These are phyloP conservation scores for Ophiobolus disseminans DNA, from an alignment of 2,329 filamentous ascomycete species.

Conservation along the genomic window DNA sequence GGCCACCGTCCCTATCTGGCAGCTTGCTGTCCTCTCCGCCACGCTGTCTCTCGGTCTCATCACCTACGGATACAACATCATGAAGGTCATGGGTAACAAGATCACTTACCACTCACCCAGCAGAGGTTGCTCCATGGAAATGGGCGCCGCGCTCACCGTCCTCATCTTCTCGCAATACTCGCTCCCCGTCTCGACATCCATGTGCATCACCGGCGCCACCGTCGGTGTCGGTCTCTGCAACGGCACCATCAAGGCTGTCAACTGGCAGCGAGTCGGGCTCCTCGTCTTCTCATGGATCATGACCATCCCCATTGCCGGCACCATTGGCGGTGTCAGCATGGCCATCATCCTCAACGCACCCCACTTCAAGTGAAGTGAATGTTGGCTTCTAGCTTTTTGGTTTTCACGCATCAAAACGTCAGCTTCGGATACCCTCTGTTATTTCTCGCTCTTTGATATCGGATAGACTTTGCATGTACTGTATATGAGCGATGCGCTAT, in stretches of 20 bases:
- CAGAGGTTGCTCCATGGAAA: conserved; percentile 74
- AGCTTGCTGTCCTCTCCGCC: conserved; percentile 71
- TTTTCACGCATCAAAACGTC: neutral
- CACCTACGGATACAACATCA: conserved; percentile 84
- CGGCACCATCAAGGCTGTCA: conserved; percentile 73
- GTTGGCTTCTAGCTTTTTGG: neutral
- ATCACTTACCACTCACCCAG: conserved; percentile 72
- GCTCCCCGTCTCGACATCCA: conserved; percentile 72
- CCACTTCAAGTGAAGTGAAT: conserved; percentile 50
- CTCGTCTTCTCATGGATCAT: conserved; percentile 71
- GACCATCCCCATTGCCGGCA: conserved; percentile 68
- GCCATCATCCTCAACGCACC: conserved; percentile 65
- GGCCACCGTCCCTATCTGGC: conserved; percentile 74
- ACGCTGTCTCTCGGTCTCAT: conserved; percentile 70
- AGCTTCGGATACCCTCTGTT: conserved; percentile 7
- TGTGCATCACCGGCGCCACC: conserved; percentile 80
- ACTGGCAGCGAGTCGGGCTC: conserved; percentile 73
- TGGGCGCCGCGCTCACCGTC: conserved; percentile 79
- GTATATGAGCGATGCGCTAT: neutral
- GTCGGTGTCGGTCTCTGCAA: conserved; percentile 82
- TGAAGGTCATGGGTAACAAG: conserved; percentile 86
- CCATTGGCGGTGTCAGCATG: conserved; percentile 57
- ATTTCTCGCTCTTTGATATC: neutral
- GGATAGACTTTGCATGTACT: conserved; percentile 3
- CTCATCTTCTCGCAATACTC: conserved; percentile 77